Base-by-base conservation (phyloP, 495 filamentous ascomycete genomes). In the Umbilicaria muhlenbergii region DNA sequence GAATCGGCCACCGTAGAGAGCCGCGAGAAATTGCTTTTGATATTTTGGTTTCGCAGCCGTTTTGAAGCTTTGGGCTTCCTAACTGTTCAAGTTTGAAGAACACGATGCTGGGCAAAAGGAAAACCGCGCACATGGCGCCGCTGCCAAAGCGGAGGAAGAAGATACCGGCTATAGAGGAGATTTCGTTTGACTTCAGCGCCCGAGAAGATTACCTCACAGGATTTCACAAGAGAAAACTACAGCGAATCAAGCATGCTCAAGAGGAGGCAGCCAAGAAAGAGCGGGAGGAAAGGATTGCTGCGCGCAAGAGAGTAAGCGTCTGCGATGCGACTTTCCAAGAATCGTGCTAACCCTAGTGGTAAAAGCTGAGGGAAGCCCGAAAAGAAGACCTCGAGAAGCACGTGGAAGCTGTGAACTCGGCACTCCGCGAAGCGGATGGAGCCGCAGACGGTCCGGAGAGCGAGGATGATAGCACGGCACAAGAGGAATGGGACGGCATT, bases 171-270 rank as follows among this genome's bases (percentile, higher is more conserved):
- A 65, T 82, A 42, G 82, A 82, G 50, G 83, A 88, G 55, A 80
- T 98, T 60, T 77, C 67, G 35, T 68, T 96, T 62, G 89, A 96
- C 64, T 54, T 67, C 38, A 65, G 68, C 37, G 79, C 79, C 35
- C 77, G 91, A 39, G 69, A 77, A 48, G 82, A 95, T 49, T 98
- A 83, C 52, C 71, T 98, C 33, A 93, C 85, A 6, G 91, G 91
- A 4, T 98, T 98, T 64, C 89, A 86, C 66, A 95, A 94, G 69
- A 80, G 91, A 57, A 98, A 98, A 59, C 63, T 80, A 41, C 77
- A 81, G 53, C 73, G 91, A 15, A 74, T 74, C 43, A 89, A 89
- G 62, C 67, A 81, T 63, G 91, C 89, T 7, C 78, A 91, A 55
- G 81, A 84, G 38, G 66, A 77, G 37, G 84, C 84, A 7, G 72